These are phyloP conservation scores for Pestalotiopsis sp. DNA, from an alignment of 2,329 filamentous ascomycete genomes.

Conservation along the genomic window DNA sequence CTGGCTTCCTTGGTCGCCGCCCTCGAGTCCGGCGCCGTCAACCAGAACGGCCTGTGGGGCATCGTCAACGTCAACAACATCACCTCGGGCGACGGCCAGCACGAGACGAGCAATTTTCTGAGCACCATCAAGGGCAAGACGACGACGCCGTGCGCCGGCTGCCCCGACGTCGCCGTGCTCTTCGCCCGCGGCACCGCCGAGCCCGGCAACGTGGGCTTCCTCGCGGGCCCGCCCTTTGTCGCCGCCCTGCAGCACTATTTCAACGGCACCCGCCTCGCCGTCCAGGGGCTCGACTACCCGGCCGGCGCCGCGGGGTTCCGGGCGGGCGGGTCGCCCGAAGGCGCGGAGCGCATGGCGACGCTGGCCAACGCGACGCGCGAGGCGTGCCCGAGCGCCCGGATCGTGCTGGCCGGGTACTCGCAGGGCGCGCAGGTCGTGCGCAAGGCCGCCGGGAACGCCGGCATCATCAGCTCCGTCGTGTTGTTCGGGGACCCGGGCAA, in stretches of 20 bases:
- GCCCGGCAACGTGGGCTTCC: conserved; percentile 26
- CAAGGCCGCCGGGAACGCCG: conserved; percentile 22
- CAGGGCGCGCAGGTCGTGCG: conserved; percentile 33
- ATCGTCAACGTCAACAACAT: conserved; percentile 16
- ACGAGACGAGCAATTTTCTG: background rate
- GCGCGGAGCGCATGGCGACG: conserved; percentile 15
- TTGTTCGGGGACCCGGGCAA: conserved; percentile 33
- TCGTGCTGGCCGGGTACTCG: conserved; percentile 44
- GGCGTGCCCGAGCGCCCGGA: conserved; percentile 40
- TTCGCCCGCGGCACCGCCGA: conserved; percentile 33
- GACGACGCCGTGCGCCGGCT: conserved; percentile 6
- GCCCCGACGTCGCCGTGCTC: conserved; percentile 26
- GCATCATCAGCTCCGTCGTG: conserved; percentile 22
- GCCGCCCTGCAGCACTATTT: conserved; percentile 20
- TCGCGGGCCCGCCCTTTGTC: conserved; percentile 29
- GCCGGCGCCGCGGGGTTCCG: conserved; percentile 26
- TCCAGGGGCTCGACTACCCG: conserved; percentile 31
- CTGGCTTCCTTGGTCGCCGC: conserved; percentile 16
- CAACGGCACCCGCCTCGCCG: conserved; percentile 18
- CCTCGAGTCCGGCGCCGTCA: conserved; percentile 18
- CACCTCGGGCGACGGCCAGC: conserved; percentile 11
- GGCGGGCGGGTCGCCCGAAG: conserved; percentile 25
- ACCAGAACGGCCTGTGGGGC: conserved; percentile 14
- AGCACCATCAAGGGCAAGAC: background rate
- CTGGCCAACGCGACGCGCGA: conserved; percentile 26